Evolutionary conservation across 768 basidiomycete genomes (phyloP), one percentile per base, ranked within the genome.

Genomic region (Daedaleopsis nitida): DNA sequence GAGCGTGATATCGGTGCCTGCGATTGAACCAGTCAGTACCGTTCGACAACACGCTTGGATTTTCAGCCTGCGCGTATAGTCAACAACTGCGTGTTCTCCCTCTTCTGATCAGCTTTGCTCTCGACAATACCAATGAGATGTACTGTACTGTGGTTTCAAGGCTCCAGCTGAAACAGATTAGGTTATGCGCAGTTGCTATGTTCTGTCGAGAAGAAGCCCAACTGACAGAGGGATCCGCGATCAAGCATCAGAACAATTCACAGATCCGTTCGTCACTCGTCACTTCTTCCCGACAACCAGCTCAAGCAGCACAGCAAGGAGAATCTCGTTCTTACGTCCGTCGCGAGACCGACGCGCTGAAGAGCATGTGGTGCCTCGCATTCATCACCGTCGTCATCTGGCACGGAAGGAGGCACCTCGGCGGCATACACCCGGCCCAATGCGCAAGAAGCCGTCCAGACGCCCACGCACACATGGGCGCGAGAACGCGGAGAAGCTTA

Each of bases 1-100:
- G 32, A 91, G 76, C 62, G 83, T 76, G 39, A 91, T 83, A 24
- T 82, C 86, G 24, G 83, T 89, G 48, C 90, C 89, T 91, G 66
- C 2, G 44, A 1, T 13, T 21, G 24, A 37, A 39, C 16, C 5
- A 51, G 27, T 54, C 50, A 52, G 35, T n/a, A 57, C 21, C 10
- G 47, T 19, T 23, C 12, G 42, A 10, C 37, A 42, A 32, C 27
- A 43, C 11, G 42, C 42, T 4, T 10, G n/a, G n/a, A 13, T 43
- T 10, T 45, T 21, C 44, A 19, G n/a, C 1, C 4, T 14, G 9
- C 13, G 21, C 44, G 21, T 7, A 8, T 5, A 17, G 44, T 17
- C 44, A 17, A 21, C 9, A 4, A 14, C 13, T 45, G n/a, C 44
- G 44, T n/a, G n/a, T n/a, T n/a, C n/a, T n/a, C n/a, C n/a, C n/a